These are phyloP conservation scores for Phytophthora uliginosa DNA, from an alignment of 352 stramenopile species.

Conservation along the genomic window DNA sequence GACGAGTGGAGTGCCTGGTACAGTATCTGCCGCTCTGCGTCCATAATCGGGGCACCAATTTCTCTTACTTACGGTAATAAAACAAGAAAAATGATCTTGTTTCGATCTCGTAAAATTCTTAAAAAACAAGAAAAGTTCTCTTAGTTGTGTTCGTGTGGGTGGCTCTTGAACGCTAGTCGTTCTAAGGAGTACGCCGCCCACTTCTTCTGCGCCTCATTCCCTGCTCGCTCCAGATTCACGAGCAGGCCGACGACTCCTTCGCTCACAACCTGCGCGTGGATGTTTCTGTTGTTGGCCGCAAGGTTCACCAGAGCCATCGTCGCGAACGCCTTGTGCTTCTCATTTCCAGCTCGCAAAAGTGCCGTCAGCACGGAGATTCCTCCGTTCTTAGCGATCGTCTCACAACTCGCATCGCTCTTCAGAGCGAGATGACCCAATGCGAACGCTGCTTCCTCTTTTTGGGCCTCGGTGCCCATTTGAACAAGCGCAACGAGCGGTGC, in stretches of 20 bases:
- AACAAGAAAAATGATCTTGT: too few species aligned
- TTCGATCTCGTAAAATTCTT: too few species aligned
- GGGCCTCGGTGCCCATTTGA: neutral
- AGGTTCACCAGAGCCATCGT: constrained; percentile 11
- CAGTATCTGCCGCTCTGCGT: too few species aligned
- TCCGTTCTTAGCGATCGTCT: neutral
- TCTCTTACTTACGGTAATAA: too few species aligned
- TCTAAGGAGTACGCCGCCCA: constrained; percentile 20
- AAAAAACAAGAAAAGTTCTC: neutral
- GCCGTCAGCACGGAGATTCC: neutral
- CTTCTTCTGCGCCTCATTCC: neutral
- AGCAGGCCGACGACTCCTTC: neutral
- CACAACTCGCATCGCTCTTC: neutral
- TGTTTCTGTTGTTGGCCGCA: neutral
- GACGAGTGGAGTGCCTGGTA: too few species aligned
- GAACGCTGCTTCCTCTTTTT: constrained; percentile 13
- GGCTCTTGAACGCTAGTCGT: constrained; percentile 8
- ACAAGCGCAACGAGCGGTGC: constrained; percentile 2
- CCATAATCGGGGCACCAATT: too few species aligned
- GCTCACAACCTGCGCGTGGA: neutral
- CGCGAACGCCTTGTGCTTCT: constrained; percentile 15
- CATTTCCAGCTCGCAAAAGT: constrained; percentile 1
- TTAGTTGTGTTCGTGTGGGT: neutral
- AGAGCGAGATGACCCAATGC: constrained; percentile 9
- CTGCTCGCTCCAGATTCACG: constrained; percentile 2